A percentile compares a stretch with the other conserved stretches of the same genome.
phyloP scores from a whole-genome alignment of 495 filamentous ascomycete species.

The Neohortaea acidophila region DNA sequence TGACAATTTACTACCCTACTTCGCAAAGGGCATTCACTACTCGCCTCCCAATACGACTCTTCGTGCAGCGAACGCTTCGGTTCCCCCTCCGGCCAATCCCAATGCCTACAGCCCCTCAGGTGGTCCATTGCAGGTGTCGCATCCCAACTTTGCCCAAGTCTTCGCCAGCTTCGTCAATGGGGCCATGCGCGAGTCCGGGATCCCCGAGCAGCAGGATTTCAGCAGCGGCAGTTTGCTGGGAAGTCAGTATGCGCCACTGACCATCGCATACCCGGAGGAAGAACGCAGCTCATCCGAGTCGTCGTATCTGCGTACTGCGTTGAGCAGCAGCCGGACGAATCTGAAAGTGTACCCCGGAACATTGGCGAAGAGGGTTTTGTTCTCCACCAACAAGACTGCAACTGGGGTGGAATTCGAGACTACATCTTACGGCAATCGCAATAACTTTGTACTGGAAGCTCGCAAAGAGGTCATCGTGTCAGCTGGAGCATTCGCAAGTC shows the following conservation, averaged over 20 bases:
- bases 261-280: slow-evolving; percentile 25
- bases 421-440: slow-evolving; percentile 8
- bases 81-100: too few species aligned
- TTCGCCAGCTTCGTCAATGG: slow-evolving; percentile 29
- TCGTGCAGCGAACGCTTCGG: slow-evolving; percentile 29
- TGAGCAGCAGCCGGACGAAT: slow-evolving; percentile 13
- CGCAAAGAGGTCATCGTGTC: slow-evolving; percentile 42
- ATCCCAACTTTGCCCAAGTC: slow-evolving; percentile 33
- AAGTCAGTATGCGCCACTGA: slow-evolving; percentile 19
- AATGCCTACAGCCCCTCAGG: slow-evolving; percentile 23
- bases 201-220: slow-evolving; percentile 20
- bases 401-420: slow-evolving; percentile 34
- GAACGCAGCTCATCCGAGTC: slow-evolving; percentile 30
- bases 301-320: slow-evolving; percentile 26
- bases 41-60: slow-evolving; percentile 31
- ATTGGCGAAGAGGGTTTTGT: slow-evolving; percentile 32
- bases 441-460: slow-evolving; percentile 31
- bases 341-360: slow-evolving; percentile 28
- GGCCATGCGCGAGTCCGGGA: slow-evolving; percentile 28
- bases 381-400: slow-evolving; percentile 32
- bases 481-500: slow-evolving; percentile 29
- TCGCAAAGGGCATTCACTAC: slow-evolving; percentile 36
- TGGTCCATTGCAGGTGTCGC: slow-evolving; percentile 38
- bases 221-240: slow-evolving; percentile 25
- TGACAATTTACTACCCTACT: slow-evolving; percentile 38